phyloP scores from a whole-genome alignment of 352 stramenopile genomes.

The Phytopythium sindhum region DNA sequence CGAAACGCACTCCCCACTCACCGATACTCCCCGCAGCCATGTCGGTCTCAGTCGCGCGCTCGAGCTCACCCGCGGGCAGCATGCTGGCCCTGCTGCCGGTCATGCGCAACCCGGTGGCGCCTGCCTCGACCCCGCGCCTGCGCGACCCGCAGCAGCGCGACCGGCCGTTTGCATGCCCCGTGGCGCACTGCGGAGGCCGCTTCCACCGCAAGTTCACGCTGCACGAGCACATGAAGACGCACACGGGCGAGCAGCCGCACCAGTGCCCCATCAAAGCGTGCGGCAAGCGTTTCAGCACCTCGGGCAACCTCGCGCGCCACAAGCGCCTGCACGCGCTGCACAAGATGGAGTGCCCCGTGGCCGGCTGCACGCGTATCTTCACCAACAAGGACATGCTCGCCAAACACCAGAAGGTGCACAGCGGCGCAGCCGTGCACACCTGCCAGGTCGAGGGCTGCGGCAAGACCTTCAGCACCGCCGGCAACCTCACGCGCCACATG shows the following conservation, averaged over 20 bases:
- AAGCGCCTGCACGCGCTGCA: slow-evolving; percentile 60
- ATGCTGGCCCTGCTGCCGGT: background rate
- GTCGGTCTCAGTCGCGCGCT: slow-evolving; percentile 5
- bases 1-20: slow-evolving; percentile 7
- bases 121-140: slow-evolving; percentile 12
- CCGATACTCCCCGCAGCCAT: background rate
- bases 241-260: slow-evolving; percentile 74
- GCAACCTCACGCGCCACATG: slow-evolving; percentile 62
- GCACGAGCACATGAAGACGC: slow-evolving; percentile 75
- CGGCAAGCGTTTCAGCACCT: slow-evolving; percentile 62
- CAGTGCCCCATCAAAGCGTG: slow-evolving; percentile 48
- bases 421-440: slow-evolving; percentile 45
- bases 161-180: slow-evolving; percentile 26
- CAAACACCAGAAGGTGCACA: slow-evolving; percentile 56
- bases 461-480: slow-evolving; percentile 60
- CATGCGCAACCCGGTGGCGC: background rate
- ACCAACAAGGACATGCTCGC: slow-evolving; percentile 54
- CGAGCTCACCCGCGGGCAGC: slow-evolving; percentile 12
- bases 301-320: slow-evolving; percentile 60
- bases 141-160: slow-evolving; percentile 25
- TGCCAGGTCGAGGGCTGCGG: slow-evolving; percentile 45
- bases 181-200: slow-evolving; percentile 25
- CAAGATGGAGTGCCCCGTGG: slow-evolving; percentile 52
- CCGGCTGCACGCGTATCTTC: slow-evolving; percentile 49
- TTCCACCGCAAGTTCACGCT: slow-evolving; percentile 75